phyloP scores from a whole-genome alignment of 768 basidiomycete species.

The Suillus discolor region DNA sequence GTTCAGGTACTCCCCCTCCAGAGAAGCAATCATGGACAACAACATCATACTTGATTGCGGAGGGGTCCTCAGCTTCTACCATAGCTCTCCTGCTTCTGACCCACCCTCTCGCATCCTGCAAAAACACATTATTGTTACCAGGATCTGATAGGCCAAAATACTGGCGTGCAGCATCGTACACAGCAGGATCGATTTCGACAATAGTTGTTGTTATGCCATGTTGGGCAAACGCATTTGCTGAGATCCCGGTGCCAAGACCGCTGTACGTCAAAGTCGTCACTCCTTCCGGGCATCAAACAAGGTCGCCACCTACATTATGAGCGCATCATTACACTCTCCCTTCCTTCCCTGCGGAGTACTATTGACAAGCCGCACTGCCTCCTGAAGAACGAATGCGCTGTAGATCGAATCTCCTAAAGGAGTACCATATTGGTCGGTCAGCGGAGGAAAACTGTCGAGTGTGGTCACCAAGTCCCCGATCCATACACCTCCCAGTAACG shows the following conservation, averaged over 20 bases:
- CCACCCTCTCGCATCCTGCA: conserved; percentile 80
- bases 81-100: conserved; percentile 44
- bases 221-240: conserved; percentile 70
- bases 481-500: conserved; percentile 80
- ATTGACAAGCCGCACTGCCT: conserved; percentile 74
- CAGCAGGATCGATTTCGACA: conserved; percentile 92
- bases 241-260: conserved; percentile 86
- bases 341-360: conserved; percentile 43
- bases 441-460: conserved; percentile 41
- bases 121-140: conserved; percentile 57
- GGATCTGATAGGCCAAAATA: conserved; percentile 83
- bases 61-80: conserved; percentile 23
- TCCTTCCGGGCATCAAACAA: conserved; percentile 4
- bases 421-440: conserved; percentile 53
- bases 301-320: conserved; percentile 63
- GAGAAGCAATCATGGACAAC: conserved; percentile 94
- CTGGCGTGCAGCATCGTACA: conserved; percentile 77
- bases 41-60: conserved; percentile 53
- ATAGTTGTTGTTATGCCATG: conserved; percentile 76
- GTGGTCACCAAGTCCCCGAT: conserved; percentile 51
- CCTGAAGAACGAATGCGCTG: conserved; percentile 83
- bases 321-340: conserved; percentile 50
- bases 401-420: conserved; percentile 81
- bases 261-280: conserved; percentile 41
- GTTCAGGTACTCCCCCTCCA: conserved; percentile 86